Base-by-base conservation (phyloP, 345 rosid species). In the Eutrema japonicum region DNA sequence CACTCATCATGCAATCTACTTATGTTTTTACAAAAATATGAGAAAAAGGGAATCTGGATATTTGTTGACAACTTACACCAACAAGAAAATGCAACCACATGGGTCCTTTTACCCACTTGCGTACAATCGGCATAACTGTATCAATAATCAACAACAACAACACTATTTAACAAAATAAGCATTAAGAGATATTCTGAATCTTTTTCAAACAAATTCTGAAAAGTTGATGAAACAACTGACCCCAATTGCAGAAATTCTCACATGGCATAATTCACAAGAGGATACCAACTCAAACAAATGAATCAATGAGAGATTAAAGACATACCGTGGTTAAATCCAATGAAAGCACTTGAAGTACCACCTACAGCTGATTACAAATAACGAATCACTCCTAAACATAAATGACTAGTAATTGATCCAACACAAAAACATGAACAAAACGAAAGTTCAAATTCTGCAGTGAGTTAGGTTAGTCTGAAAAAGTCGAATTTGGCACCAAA, bases 31-130 rank as follows among this genome's bases (percentile, higher is more conserved):
- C 2, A 6, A 18, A 18, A 18, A 18, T 18, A 18, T 18, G 22
- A 18, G 22, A 18, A 18, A 18, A 18, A 18, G 0, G 22, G 22
- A 18, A 18, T 18, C 22, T 18, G 22, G 22, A 18, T 10, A 10
- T 50, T 49, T 36, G 36, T 12, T 18, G 36, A 49, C 41, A 57
- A 77, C 97, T 86, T 87, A 86, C 93, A 66, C 92, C 93, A 79
- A 91, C 56, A n/a, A 91, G 82, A 79, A 91, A 91, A 84, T 91
- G 97, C 71, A 91, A 66, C 93, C 96, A 89, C 88, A 89, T 89
- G 32, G 96, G 96, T 68, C 72, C 70, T 80, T 82, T 89, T 32
- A 89, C 81, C 64, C 85, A 79, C 71, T 79, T 86, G 68, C 77
- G 79, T 52, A 91, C 90, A 54, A 82, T 12, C 46, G 96, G 96